Conservation (phyloP, 768 basidiomycete genomes). For the Porphyrellus cyaneotinctus region DNA sequence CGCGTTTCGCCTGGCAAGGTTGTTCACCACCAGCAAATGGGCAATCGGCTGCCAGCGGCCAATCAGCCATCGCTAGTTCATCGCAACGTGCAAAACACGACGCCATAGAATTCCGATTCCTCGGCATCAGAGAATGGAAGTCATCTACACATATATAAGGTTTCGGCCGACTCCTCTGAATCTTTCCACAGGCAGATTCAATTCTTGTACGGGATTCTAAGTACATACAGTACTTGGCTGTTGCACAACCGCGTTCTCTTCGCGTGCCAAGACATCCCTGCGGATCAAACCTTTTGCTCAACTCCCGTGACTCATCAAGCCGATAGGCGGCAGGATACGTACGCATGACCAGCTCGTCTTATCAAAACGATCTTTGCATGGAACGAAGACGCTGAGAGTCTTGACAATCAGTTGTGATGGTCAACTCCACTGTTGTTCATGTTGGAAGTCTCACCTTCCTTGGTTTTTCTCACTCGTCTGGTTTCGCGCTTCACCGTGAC, state of each 20-base stretch:
- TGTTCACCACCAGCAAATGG: too few relatives aligned
- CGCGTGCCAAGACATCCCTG: not conserved
- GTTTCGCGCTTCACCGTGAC: too few relatives aligned
- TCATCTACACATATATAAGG: not conserved
- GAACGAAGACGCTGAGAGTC: too few relatives aligned
- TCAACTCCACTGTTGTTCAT: too few relatives aligned
- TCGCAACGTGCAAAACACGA: not conserved
- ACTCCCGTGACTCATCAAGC: not conserved
- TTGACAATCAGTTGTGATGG: too few relatives aligned
- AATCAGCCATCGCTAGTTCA: too few relatives aligned
- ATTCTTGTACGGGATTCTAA: not conserved
- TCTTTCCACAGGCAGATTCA: not conserved
- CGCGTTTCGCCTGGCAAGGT: too few relatives aligned
- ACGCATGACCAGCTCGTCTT: too few relatives aligned
- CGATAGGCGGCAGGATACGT: too few relatives aligned
- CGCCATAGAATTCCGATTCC: not conserved
- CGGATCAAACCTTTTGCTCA: not conserved
- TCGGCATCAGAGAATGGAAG: not conserved
- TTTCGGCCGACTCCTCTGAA: not conserved
- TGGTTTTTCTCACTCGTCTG: too few relatives aligned
- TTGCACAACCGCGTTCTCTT: not conserved
- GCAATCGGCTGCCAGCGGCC: not conserved
- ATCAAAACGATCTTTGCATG: too few relatives aligned
- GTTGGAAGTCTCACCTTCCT: too few relatives aligned
- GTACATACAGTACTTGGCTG: not conserved